Evolutionary conservation across 495 filamentous ascomycete species (phyloP).

Genomic region (Aspergillus hancockii): DNA sequence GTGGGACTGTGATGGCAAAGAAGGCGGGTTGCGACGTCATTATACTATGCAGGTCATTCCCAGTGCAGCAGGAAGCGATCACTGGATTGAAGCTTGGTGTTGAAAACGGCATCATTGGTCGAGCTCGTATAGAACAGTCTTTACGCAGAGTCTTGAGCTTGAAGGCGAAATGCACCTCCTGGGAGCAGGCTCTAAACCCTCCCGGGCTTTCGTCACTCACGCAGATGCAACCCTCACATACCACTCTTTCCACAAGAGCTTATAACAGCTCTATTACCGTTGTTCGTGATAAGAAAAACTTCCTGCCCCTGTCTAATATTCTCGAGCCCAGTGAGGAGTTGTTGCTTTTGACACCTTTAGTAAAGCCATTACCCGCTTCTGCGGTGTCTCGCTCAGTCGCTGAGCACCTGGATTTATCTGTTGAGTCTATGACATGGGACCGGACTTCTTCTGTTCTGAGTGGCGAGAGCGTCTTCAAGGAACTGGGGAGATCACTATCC

Average conservation of each 20-base stretch:
- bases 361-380: slow-evolving; percentile 84
- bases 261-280: slow-evolving; percentile 87
- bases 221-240: slow-evolving; percentile 77
- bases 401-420: slow-evolving; percentile 50
- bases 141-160: slow-evolving; percentile 70
- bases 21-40: slow-evolving; percentile 89
- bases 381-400: slow-evolving; percentile 61
- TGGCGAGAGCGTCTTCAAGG: slow-evolving; percentile 83
- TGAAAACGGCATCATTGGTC: slow-evolving; percentile 80
- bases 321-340: slow-evolving; percentile 82
- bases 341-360: slow-evolving; percentile 76
- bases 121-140: slow-evolving; percentile 72
- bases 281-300: slow-evolving; percentile 75
- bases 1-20: slow-evolving; percentile 90
- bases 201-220: slow-evolving; percentile 70
- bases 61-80: slow-evolving; percentile 84
- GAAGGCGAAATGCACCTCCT: slow-evolving; percentile 77
- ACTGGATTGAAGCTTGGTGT: slow-evolving; percentile 79
- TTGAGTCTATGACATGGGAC: slow-evolving; percentile 59
- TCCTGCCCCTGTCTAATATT: slow-evolving; percentile 75
- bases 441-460: slow-evolving; percentile 70
- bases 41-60: slow-evolving; percentile 79
- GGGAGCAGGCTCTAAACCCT: slow-evolving; percentile 81
- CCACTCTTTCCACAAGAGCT: slow-evolving; percentile 73
- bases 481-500: slow-evolving; percentile 77